Evolutionary conservation across 495 filamentous ascomycete species (phyloP), one percentile per base, ranked within the genome.

Genomic region (Bryoglossum gracile): DNA sequence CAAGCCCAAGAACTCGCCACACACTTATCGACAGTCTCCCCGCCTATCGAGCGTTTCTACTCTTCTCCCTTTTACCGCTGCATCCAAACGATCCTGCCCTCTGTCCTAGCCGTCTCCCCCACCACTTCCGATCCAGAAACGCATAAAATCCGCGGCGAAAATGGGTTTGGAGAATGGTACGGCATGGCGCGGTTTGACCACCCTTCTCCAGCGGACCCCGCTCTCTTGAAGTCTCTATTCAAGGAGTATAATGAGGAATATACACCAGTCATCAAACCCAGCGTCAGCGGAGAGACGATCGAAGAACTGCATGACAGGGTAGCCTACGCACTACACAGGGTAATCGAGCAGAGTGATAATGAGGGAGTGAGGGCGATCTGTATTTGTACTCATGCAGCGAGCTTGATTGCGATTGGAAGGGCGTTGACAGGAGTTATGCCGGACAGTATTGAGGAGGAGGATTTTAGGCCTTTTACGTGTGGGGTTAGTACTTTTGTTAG

Each of bases 41-140:
- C 88, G 9, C 75, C 82, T 26, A 72, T 86, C 42, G 83, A 89
- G 19, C 74, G 78, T 44, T 68, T 96, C 56, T 96, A 95, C 69
- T 82, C 75, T 11, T 87, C 82, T 51, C 87, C 89, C 11, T 96
- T 90, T 60, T 97, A 94, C 65, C 79, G 92, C 45, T 98, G 92
- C 62, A 68, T 97, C 16, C 87, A 96, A 65, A 97, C 92, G 0
- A 76, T 96, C 34, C 67, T 68, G 30, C 89, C 90, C 0, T 76
- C 78, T 18, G 74, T 86, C 9, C 74, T 81, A 51, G 62, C 63
- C 22, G 65, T 83, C 51, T 69, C 46, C 18, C 8, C 17, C 14
- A 34, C 28, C 11, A 32, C 47, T n/a, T 18, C 44, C 11, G 48
- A 53, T n/a, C 50, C 46, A 8, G 46, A 55, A 21, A 39, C 46